Conservation (phyloP, 441 rosid species). For the Populus hybrid region DNA sequence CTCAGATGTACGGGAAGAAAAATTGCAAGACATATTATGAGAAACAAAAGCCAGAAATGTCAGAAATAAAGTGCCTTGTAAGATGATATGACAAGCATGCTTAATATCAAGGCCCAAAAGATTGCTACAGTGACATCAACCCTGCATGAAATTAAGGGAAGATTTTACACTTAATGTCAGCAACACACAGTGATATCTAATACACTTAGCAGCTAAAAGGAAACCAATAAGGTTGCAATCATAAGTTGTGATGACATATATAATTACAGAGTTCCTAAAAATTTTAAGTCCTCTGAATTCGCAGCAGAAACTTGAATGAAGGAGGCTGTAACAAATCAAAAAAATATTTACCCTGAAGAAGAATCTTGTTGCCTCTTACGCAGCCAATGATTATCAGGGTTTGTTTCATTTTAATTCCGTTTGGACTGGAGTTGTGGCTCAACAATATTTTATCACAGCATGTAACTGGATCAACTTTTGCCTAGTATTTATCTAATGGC, state of each 20-base stretch:
- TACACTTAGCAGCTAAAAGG: not conserved
- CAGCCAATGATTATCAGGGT: not conserved
- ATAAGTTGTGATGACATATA: not conserved
- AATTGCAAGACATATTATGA: slow-evolving; percentile 30
- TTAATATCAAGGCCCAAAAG: slow-evolving; percentile 37
- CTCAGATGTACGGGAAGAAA: slow-evolving; percentile 37
- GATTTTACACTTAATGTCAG: slow-evolving; percentile 8
- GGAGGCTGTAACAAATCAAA: not conserved
- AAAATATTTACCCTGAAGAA: not conserved
- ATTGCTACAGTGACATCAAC: slow-evolving; percentile 42
- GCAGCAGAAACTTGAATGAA: not conserved
- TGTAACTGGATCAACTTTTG: not conserved
- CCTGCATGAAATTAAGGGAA: slow-evolving; percentile 33
- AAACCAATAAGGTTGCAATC: not conserved
- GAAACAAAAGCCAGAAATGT: slow-evolving; percentile 34
- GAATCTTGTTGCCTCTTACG: not conserved
- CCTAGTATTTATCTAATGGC: not conserved
- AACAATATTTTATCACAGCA: not conserved
- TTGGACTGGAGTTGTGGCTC: not conserved
- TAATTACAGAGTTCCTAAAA: not conserved
- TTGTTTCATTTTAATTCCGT: not conserved
- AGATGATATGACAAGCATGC: slow-evolving; percentile 36
- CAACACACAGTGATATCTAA: slow-evolving; percentile 12
- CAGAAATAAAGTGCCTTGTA: slow-evolving; percentile 27
- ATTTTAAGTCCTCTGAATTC: not conserved